Evolutionary conservation across 2,329 filamentous ascomycete species (phyloP).

Genomic region (Aspergillus sp.): DNA sequence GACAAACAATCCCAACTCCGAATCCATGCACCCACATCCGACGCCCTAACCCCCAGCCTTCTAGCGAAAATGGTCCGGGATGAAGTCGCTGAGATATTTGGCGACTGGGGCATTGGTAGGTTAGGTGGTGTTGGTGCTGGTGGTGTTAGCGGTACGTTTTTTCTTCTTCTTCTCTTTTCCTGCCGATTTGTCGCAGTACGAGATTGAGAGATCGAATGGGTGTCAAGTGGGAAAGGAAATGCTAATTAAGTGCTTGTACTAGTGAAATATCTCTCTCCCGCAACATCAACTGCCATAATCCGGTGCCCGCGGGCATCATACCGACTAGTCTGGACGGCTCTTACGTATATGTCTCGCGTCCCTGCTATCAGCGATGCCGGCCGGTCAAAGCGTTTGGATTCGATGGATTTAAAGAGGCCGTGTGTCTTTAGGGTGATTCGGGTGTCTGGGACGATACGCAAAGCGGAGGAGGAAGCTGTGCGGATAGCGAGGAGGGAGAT

Average conservation of each 20-base stretch:
- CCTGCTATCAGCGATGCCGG: conserved; percentile 53
- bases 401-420: conserved; percentile 33
- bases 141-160: conserved; percentile 62
- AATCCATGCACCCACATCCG: conserved; percentile 76
- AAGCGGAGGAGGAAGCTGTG: conserved; percentile 87
- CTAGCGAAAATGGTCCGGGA: conserved; percentile 70
- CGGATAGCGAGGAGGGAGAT: conserved; percentile 72
- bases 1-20: conserved; percentile 60
- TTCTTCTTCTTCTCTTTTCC: not conserved
- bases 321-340: conserved; percentile 82
- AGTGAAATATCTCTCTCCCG: conserved; percentile 91
- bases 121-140: conserved; percentile 65
- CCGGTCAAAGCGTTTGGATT: conserved; percentile 19
- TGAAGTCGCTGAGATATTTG: conserved; percentile 72
- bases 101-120: conserved; percentile 73
- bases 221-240: not conserved
- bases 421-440: conserved; percentile 83
- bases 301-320: conserved; percentile 80
- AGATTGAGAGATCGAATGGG: not conserved
- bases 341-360: conserved; percentile 75
- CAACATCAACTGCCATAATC: conserved; percentile 93
- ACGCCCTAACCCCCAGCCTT: conserved; percentile 64
- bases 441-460: conserved; percentile 90
- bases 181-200: too few relatives aligned
- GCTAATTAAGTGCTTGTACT: not conserved